These are phyloP conservation scores for Collybia sordida DNA, from an alignment of 768 basidiomycete species.

Conservation along the genomic window DNA sequence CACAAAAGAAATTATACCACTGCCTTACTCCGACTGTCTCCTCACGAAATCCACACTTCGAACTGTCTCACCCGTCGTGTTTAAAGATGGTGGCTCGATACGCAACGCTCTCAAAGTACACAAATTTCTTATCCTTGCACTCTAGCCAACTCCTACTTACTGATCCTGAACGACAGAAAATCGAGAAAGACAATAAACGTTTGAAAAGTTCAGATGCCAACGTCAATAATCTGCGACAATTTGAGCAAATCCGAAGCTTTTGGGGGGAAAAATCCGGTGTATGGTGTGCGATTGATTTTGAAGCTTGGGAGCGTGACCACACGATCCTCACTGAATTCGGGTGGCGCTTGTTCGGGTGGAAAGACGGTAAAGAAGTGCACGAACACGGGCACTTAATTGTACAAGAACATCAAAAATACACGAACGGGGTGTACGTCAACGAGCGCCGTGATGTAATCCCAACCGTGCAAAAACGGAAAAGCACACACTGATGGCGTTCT, in stretches of 20 bases:
- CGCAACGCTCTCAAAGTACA: conserved; percentile 60
- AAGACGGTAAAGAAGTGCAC: conserved; percentile 44
- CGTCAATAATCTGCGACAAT: conserved; percentile 56
- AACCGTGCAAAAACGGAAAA: background rate
- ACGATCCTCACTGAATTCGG: conserved; percentile 79
- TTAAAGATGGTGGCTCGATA: conserved; percentile 52
- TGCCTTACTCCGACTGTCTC: conserved; percentile 80
- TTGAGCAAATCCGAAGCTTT: conserved; percentile 65
- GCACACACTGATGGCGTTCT: background rate
- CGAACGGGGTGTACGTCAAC: conserved; percentile 63
- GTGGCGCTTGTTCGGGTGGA: conserved; percentile 63
- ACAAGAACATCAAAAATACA: conserved; percentile 54
- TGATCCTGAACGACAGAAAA: conserved; percentile 41
- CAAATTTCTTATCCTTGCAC: background rate
- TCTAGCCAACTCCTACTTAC: background rate
- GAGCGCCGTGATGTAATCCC: conserved; percentile 56
- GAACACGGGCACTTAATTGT: conserved; percentile 64
- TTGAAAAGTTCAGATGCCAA: conserved; percentile 63
- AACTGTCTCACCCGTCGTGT: conserved; percentile 57
- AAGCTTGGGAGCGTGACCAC: conserved; percentile 81
- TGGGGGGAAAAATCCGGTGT: conserved; percentile 65
- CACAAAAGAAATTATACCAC: conserved; percentile 60
- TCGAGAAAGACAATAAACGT: conserved; percentile 80
- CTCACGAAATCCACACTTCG: conserved; percentile 58
- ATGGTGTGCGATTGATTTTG: conserved; percentile 82